phyloP scores from a whole-genome alignment of 2,329 filamentous ascomycete genomes.

The Phaeosphaeria sp. region DNA sequence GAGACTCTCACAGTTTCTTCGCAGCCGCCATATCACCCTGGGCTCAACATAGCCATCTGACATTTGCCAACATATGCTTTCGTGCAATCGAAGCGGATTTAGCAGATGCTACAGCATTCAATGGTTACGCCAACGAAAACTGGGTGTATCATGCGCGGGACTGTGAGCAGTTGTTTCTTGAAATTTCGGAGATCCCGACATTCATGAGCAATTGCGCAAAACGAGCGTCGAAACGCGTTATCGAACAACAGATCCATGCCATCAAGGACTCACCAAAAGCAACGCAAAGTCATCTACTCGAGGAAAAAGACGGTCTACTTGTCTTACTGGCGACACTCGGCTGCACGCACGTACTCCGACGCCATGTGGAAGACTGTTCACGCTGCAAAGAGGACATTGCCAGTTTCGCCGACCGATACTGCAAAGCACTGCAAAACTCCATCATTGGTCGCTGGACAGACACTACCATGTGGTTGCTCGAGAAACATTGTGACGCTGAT shows the following conservation, averaged over 20 bases:
- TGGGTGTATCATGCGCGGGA: not conserved
- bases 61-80: not conserved
- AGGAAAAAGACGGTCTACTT: not conserved
- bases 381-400: not conserved
- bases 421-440: conserved; percentile 2
- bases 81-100: not conserved
- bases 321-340: not conserved
- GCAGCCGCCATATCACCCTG: not conserved
- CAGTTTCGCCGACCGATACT: not conserved
- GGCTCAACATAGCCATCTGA: not conserved
- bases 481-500: not conserved
- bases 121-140: not conserved
- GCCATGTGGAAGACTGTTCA: not conserved
- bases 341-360: not conserved
- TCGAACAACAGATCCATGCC: conserved; percentile 1
- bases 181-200: not conserved
- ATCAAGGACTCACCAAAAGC: not conserved
- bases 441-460: conserved; percentile 2
- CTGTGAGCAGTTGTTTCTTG: not conserved
- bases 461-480: conserved; percentile 1
- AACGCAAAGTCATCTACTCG: not conserved
- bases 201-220: conserved; percentile 1
- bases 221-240: not conserved
- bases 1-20: not conserved
- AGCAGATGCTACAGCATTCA: not conserved